Conservation (phyloP, 768 basidiomycete species). For the Dioszegia hungarica region DNA sequence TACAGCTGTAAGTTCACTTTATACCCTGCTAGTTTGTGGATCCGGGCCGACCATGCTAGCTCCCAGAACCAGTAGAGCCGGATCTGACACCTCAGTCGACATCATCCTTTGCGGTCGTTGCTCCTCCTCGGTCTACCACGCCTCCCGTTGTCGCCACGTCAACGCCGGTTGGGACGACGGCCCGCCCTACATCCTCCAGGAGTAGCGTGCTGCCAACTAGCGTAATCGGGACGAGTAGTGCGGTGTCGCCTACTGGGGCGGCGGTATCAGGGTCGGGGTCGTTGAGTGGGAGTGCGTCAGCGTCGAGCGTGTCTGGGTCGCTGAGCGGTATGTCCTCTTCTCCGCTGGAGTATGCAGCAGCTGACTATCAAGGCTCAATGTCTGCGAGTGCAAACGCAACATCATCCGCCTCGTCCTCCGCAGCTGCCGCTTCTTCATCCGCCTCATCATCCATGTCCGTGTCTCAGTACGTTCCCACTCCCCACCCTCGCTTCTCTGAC, state of each 20-base stretch:
- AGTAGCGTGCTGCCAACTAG: not conserved
- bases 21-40: too few species aligned
- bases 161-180: not conserved
- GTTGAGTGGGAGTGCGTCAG: not conserved
- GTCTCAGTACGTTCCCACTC: not conserved
- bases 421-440: not conserved
- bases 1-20: not conserved
- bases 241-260: not conserved
- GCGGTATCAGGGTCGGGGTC: not conserved
- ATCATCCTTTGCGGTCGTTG: not conserved
- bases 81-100: constrained; percentile 4
- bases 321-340: not conserved
- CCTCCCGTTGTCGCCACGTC: not conserved
- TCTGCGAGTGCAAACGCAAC: not conserved
- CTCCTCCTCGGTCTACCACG: not conserved
- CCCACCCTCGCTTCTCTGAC: not conserved
- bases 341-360: not conserved
- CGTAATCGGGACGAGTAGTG: not conserved
- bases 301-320: not conserved
- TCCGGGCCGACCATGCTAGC: too few species aligned
- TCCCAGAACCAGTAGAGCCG: not conserved
- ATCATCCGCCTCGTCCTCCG: not conserved
- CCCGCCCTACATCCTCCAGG: not conserved
- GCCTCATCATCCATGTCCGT: too few species aligned
- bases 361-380: not conserved